phyloP scores from a whole-genome alignment of 768 basidiomycete species.

The Trametes cinnabarina region DNA sequence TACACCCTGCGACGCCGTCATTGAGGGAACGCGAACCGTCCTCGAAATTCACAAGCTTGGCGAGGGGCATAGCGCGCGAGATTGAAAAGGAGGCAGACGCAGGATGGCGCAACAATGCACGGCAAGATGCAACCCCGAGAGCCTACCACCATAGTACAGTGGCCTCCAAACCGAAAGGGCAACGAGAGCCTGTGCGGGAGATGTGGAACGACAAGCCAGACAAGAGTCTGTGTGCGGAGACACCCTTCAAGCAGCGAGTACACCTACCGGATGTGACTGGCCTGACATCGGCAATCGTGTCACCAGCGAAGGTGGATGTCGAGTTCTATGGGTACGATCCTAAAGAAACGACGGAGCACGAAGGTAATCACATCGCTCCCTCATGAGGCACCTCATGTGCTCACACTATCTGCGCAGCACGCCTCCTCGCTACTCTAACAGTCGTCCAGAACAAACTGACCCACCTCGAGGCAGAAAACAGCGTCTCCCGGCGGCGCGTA shows the following conservation, averaged over 20 bases:
- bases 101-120: conserved; percentile 19
- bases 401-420: conserved; percentile 40
- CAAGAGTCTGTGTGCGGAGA: conserved; percentile 1
- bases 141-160: conserved; percentile 14
- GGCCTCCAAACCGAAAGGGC: conserved; percentile 1
- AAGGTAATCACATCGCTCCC: conserved; percentile 45
- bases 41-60: conserved; percentile 62
- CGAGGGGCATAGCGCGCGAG: conserved; percentile 53
- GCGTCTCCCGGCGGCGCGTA: conserved; percentile 78
- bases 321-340: conserved; percentile 52
- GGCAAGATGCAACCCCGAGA: conserved; percentile 1
- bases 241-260: conserved; percentile 32
- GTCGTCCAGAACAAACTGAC: conserved; percentile 66
- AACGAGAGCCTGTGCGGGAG: conserved; percentile 42
- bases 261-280: conserved; percentile 84
- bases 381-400: background rate
- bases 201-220: conserved; percentile 23
- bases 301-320: conserved; percentile 58
- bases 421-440: conserved; percentile 58
- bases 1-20: conserved; percentile 64
- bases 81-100: conserved; percentile 41
- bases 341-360: conserved; percentile 50
- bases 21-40: conserved; percentile 28
- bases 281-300: conserved; percentile 72
- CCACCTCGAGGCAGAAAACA: conserved; percentile 78